Percentiles rank a stretch among this genome's conserved stretches.
Conservation (phyloP, 2,329 filamentous ascomycete genomes). For the Botryotinia narcissicola region DNA sequence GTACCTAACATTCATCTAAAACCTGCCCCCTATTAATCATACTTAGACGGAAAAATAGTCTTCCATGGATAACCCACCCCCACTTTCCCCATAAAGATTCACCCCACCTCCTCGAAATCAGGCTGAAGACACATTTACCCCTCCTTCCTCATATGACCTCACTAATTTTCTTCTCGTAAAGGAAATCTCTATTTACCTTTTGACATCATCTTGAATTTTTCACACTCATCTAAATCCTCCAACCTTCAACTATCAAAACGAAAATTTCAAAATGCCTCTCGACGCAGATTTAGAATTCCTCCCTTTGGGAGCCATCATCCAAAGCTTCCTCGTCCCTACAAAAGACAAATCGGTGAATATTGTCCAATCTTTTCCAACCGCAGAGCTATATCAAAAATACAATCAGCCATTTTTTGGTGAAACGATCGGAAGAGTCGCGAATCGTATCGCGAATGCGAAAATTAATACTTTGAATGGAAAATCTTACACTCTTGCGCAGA, state of each 20-base stretch:
- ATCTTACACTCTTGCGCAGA: constrained; percentile 67
- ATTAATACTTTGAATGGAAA: constrained; percentile 71
- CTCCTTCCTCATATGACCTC: constrained; percentile 12
- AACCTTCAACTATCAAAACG: not conserved
- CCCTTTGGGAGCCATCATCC: constrained; percentile 74
- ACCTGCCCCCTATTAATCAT: not conserved
- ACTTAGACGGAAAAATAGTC: not conserved
- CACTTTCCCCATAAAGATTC: constrained; percentile 15
- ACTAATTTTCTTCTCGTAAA: not conserved
- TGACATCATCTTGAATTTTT: not conserved
- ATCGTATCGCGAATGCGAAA: constrained; percentile 71
- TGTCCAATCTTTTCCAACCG: constrained; percentile 78
- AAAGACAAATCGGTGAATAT: constrained; percentile 57
- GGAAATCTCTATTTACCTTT: not conserved
- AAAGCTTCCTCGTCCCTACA: constrained; percentile 72
- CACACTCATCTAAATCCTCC: not conserved
- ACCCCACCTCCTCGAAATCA: constrained; percentile 10
- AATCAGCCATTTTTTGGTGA: constrained; percentile 85
- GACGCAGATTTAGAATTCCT: constrained; percentile 57
- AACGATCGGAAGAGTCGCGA: constrained; percentile 83
- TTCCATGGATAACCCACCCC: not conserved
- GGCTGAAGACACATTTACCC: constrained; percentile 15
- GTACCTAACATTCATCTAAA: not conserved
- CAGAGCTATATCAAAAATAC: constrained; percentile 71
- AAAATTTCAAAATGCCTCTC: constrained; percentile 10